Conservation (phyloP, 345 rosid species). For the Chamaenerion angustifolium region DNA sequence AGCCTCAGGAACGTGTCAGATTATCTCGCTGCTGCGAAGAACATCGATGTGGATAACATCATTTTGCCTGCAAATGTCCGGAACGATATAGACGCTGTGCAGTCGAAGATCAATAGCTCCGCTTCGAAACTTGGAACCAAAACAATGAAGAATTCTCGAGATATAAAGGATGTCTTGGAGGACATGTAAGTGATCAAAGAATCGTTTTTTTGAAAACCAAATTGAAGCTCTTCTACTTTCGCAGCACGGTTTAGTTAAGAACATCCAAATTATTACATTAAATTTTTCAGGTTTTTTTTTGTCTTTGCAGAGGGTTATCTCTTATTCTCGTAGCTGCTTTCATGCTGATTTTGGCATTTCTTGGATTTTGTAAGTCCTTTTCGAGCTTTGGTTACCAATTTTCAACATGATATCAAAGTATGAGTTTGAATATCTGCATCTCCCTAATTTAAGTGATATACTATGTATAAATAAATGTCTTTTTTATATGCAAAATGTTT, state of each 20-base stretch:
- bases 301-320: slow-evolving; percentile 45
- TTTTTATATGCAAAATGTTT: too few species aligned
- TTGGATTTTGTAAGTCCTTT: slow-evolving; percentile 71
- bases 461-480: too few species aligned
- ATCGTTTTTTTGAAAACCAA: too few species aligned
- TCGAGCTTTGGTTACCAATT: not conserved
- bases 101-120: slow-evolving; percentile 56
- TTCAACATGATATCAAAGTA: too few species aligned
- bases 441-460: too few species aligned
- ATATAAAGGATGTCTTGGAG: slow-evolving; percentile 49
- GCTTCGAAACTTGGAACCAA: slow-evolving; percentile 37
- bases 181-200: slow-evolving; percentile 25
- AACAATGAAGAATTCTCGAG: slow-evolving; percentile 44
- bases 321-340: slow-evolving; percentile 78
- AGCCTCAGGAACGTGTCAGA: slow-evolving; percentile 71
- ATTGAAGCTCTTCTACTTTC: too few species aligned
- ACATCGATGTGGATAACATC: slow-evolving; percentile 27
- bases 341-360: slow-evolving; percentile 79
- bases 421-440: too few species aligned
- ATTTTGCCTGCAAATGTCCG: slow-evolving; percentile 36
- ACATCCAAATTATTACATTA: not conserved
- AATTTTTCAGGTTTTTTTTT: not conserved
- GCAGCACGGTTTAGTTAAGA: too few species aligned
- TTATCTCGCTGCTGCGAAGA: slow-evolving; percentile 65
- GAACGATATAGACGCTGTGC: slow-evolving; percentile 32